phyloP scores from a whole-genome alignment of 2,329 filamentous ascomycete genomes.

The Tolypocladium sp. region DNA sequence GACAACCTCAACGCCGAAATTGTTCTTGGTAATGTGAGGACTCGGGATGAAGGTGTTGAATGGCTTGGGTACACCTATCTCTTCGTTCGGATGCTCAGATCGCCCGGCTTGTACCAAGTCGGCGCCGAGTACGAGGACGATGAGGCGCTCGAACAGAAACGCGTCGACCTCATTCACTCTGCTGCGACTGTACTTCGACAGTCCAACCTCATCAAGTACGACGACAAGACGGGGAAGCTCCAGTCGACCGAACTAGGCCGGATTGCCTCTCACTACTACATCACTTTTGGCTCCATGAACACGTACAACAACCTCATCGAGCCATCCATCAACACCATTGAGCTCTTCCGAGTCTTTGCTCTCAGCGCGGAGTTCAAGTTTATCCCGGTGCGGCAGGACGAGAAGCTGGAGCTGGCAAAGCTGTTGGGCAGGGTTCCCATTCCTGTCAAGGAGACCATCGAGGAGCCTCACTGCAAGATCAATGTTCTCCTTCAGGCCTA shows the following conservation, averaged over 20 bases:
- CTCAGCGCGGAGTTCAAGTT: constrained; percentile 98
- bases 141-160: constrained; percentile 84
- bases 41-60: constrained; percentile 91
- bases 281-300: constrained; percentile 90
- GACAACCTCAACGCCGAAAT: constrained; percentile 96
- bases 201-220: constrained; percentile 85
- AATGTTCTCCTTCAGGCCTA: constrained; percentile 96
- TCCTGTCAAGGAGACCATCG: constrained; percentile 93
- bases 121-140: constrained; percentile 94
- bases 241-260: constrained; percentile 90
- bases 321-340: constrained; percentile 84
- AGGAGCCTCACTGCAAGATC: constrained; percentile 95
- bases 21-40: constrained; percentile 87
- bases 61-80: constrained; percentile 98
- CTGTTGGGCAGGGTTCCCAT: constrained; percentile 84
- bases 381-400: constrained; percentile 93
- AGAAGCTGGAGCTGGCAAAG: constrained; percentile 93
- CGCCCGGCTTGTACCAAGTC: constrained; percentile 89
- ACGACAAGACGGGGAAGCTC: constrained; percentile 81
- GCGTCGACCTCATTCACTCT: constrained; percentile 94
- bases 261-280: constrained; percentile 97
- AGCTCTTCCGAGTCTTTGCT: constrained; percentile 93
- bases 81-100: constrained; percentile 94
- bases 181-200: constrained; percentile 81
- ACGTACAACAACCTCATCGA: constrained; percentile 95